Base-by-base conservation (phyloP, 2,329 filamentous ascomycete genomes). In the Pseudogymnoascus pannorum region DNA sequence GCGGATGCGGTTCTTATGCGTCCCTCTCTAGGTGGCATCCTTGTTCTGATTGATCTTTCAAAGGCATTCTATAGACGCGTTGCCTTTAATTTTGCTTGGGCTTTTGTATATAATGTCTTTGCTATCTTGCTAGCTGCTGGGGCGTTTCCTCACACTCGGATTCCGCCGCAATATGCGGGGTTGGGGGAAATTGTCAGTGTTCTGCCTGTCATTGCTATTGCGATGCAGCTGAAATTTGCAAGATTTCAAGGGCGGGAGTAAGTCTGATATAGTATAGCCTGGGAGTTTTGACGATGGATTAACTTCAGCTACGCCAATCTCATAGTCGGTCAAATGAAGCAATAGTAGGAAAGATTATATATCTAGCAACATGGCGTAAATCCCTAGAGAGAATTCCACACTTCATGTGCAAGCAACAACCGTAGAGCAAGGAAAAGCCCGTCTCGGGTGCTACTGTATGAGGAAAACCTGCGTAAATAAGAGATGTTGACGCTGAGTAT, bases 1-100 rank as follows among this genome's bases (percentile, higher is more conserved):
- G 86, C 89, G 0, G 87, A 92, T 66, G 83, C 88, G 0, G 83
- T 91, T 0, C 79, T 93, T 14, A 77, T 90, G 70, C 78, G 81
- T 0, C 78, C 82, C 1, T 63, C 67, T 2, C 77, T 92, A 0
- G 65, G 69, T 0, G 83, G 85, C 0, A 73, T 93, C 1, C 68
- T 86, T 0, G 76, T 78, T 1, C 74, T 87, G 33, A 79, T 92
- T 1, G 78, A 83, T 48, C 70, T 87, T 0, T 75, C 73, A 51
- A 60, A 63, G 36, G 68, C 69, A 7, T 67, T 69, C 22, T 72
- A 72, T 64, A 68, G 71, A 9, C 75, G 81, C 20, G 79, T 84
- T 64, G 66, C 76, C 6, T 81, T 86, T 73, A 88, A 89, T 67
- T 87, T 89, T 66, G 72, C 67, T 0, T 88, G 85, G 86, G 77